phyloP scores from a whole-genome alignment of 2,329 filamentous ascomycete species.

The Bipolaris cookei region DNA sequence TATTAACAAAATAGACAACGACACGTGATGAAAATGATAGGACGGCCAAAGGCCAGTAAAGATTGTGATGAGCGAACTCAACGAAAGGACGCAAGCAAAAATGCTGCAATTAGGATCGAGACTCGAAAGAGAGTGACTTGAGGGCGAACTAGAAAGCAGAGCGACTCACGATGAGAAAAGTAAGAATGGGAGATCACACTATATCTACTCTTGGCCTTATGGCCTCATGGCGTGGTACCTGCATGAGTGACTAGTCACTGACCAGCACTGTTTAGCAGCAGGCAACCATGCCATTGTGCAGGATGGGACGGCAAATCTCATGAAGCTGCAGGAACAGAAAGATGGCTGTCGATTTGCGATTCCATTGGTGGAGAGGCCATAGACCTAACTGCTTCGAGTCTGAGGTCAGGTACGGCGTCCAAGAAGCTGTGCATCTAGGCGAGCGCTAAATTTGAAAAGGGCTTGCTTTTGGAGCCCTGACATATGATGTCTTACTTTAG shows the following conservation, averaged over 20 bases:
- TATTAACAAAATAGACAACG: conserved; percentile 31
- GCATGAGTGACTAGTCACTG: conserved; percentile 31
- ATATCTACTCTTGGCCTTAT: conserved; percentile 25
- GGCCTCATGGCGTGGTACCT: conserved; percentile 28
- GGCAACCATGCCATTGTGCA: conserved; percentile 34
- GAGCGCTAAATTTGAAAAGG: conserved; percentile 30
- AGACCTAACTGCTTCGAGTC: conserved; percentile 26
- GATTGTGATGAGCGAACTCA: conserved; percentile 50
- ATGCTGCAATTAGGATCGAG: conserved; percentile 40
- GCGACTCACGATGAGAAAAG: conserved; percentile 30
- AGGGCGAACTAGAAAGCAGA: conserved; percentile 27
- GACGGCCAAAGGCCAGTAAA: conserved; percentile 49
- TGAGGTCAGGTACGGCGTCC: conserved; percentile 16
- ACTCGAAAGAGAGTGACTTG: conserved; percentile 43
- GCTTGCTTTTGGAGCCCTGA: conserved; percentile 20
- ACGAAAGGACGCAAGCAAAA: conserved; percentile 64
- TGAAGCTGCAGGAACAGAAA: conserved; percentile 34
- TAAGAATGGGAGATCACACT: conserved; percentile 37
- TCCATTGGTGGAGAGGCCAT: conserved; percentile 25
- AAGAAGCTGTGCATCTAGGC: conserved; percentile 23
- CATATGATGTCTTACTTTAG: conserved; percentile 25
- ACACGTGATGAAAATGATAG: conserved; percentile 41
- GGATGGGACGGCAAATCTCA: conserved; percentile 27
- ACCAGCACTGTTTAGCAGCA: conserved; percentile 29
- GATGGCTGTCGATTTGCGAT: conserved; percentile 1